Base-by-base conservation (phyloP, 1,284 basidiomycete genomes). In the Coniophora puteana region DNA sequence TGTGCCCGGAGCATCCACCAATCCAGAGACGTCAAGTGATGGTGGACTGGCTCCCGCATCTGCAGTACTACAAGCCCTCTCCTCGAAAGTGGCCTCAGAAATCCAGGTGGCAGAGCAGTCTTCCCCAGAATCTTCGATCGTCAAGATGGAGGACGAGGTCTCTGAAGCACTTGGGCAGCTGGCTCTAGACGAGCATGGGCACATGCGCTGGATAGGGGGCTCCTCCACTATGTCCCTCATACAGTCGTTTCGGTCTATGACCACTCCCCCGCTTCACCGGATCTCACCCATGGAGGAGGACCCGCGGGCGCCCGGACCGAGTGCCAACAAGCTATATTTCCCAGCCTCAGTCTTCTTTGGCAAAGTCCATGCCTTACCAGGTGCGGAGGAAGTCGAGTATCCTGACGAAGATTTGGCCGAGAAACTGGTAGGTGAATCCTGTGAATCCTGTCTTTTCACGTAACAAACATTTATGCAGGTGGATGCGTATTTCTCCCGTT, bases 141-240 rank as follows among this genome's bases (percentile, higher is more conserved):
- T 76, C 58, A 87, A 81, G 67, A 71, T 76, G 50, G 80, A 76
- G 68, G 73, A 75, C 51, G 86, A 88, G 59, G 73, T 89, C 50
- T 79, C 76, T 51, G 87, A 90, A 57, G 81, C 84, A 20, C 84
- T 89, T 55, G 90, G 89, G 16, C 89, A 92, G 58, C 76, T 93
- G 42, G 85, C 89, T 20, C 72, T 91, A 34, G 90, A 93, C 54
- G 90, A 93, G 59, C 83, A 91, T 51, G 90, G 90, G 17, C 89
- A 92, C 62, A 81, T 88, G 69, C 80, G 90, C 47, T 93, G 90
- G 90, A 93, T 93, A 52, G 90, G 90, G 24, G 85, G 89, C 35
- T 92, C 89, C 8, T 92, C 89, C 20, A 91, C 90, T 8, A 86
- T 93, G 80, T 89, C 89, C 8, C 75, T 93, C 50, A 89, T 93